phyloP scores from a whole-genome alignment of 1,284 basidiomycete species.

The Tylopilus sp. region DNA sequence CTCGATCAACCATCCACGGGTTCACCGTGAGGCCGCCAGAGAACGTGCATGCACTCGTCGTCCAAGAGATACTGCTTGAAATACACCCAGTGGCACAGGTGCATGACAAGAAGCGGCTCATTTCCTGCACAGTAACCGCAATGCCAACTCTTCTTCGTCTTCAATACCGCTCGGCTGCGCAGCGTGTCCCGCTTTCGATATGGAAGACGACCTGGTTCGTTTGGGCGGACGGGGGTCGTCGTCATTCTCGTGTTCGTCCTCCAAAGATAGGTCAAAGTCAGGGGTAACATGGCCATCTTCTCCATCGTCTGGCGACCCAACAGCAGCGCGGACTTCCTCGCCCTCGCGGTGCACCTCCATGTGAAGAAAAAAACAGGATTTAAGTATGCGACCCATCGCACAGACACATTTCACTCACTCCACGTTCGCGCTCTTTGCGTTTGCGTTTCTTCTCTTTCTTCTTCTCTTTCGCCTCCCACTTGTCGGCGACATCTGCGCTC shows the following conservation, averaged over 20 bases:
- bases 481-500: slow-evolving; percentile 70
- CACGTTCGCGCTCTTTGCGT: slow-evolving; percentile 69
- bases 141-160: slow-evolving; percentile 51
- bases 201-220: slow-evolving; percentile 30
- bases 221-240: slow-evolving; percentile 38
- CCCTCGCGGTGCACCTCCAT: slow-evolving; percentile 24
- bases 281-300: slow-evolving; percentile 74
- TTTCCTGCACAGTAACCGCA: slow-evolving; percentile 39
- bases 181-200: slow-evolving; percentile 1
- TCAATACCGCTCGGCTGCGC: slow-evolving; percentile 32
- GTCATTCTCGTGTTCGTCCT: slow-evolving; percentile 38
- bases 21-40: too few species aligned
- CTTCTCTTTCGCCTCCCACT: slow-evolving; percentile 81
- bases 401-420: slow-evolving; percentile 36
- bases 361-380: background rate
- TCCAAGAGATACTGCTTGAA: background rate
- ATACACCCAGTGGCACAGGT: background rate
- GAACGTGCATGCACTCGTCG: background rate
- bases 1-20: too few species aligned
- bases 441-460: slow-evolving; percentile 87
- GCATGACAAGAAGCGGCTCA: slow-evolving; percentile 13
- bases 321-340: slow-evolving; percentile 23
- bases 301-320: slow-evolving; percentile 39
- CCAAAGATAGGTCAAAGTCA: slow-evolving; percentile 57
- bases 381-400: slow-evolving; percentile 1